Evolutionary conservation across 108 stramenopile species (phyloP), one percentile per base, ranked within the genome.

Genomic region (Tribonema minus): DNA sequence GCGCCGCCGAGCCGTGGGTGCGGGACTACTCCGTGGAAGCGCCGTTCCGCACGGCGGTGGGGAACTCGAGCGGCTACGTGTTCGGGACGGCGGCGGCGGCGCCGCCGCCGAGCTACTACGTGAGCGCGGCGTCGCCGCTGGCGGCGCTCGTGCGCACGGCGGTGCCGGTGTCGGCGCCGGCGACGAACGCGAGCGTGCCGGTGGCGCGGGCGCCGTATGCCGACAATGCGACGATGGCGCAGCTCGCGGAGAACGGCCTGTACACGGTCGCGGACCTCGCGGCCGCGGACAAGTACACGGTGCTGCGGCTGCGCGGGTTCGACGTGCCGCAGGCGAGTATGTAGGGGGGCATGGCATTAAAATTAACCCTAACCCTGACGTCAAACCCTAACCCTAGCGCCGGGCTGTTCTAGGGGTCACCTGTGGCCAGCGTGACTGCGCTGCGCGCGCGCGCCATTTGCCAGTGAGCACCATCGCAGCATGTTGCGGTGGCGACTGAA

Each of bases 31-130:
- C 80, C 38, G 34, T 33, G 54, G 59, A 67, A 34, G 66, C 76
- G 80, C 73, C 71, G 27, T 83, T 81, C 80, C 72, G 80, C 29
- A 37, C 64, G 26, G 74, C 40, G 46, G 34, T 39, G 35, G 63
- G 58, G 28, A 37, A 29, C 64, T 61, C 74, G 0, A 66, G 58
- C 3, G 63, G 76, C 61, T 83, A 73, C 41, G 34, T 80, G 29
- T n/a, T n/a, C n/a, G n/a, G n/a, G n/a, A n/a, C n/a, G n/a, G n/a
- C n/a, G n/a, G 29, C 37, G n/a, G 76, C 67, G 20, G 68, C 82
- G n/a, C 80, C 82, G 9, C 67, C 82, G 0, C 71, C 66, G 62
- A 67, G 59, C 58, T 83, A 81, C 73, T 83, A 81, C 80, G 71
- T 81, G 35, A 64, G 70, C 59, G 61, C 34, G 25, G 65, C 64